These are phyloP conservation scores for Moniliella sp. DNA, from an alignment of 1,284 basidiomycete species.

Conservation along the genomic window DNA sequence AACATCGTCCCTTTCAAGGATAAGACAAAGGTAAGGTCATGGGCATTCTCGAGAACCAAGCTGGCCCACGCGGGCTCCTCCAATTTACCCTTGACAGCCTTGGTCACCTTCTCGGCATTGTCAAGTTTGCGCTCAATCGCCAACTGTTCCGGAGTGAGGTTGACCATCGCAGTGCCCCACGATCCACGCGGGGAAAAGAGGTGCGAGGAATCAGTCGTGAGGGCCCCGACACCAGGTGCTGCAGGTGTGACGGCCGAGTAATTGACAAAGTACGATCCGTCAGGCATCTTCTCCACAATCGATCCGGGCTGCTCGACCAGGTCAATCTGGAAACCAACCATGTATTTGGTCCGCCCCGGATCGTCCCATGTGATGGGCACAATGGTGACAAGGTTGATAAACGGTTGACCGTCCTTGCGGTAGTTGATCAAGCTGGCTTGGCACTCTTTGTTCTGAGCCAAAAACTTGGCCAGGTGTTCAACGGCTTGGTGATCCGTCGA, in stretches of 20 bases:
- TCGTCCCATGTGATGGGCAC: constrained; percentile 9
- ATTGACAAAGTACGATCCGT: constrained; percentile 25
- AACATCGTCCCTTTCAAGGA: constrained; percentile 79
- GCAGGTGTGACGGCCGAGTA: constrained; percentile 6
- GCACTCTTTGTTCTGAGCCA: constrained; percentile 7
- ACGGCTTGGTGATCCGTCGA: constrained; percentile 8
- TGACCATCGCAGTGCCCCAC: no score
- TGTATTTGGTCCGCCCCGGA: constrained; percentile 46
- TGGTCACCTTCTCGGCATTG: constrained; percentile 3
- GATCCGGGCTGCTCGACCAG: constrained; percentile 63
- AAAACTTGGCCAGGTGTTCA: constrained; percentile 6
- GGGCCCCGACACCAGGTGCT: no score
- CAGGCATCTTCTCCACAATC: constrained; percentile 41
- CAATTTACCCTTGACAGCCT: constrained; percentile 3
- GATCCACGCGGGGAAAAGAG: no score
- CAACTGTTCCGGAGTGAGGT: no score
- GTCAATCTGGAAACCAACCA: constrained; percentile 65
- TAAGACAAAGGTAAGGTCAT: constrained; percentile 66
- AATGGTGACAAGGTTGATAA: constrained; percentile 18
- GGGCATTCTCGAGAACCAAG: constrained; percentile 17
- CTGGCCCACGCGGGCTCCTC: constrained; percentile 10
- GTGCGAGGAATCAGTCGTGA: no score
- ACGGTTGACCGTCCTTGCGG: constrained; percentile 9
- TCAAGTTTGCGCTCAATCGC: constrained; percentile 2
- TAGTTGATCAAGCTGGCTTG: constrained; percentile 26